A percentile compares a stretch with the other conserved stretches of the same genome.
These are phyloP conservation scores for Pseudozyma tsukubaensis DNA, from an alignment of 1,284 basidiomycete genomes.

Conservation along the genomic window DNA sequence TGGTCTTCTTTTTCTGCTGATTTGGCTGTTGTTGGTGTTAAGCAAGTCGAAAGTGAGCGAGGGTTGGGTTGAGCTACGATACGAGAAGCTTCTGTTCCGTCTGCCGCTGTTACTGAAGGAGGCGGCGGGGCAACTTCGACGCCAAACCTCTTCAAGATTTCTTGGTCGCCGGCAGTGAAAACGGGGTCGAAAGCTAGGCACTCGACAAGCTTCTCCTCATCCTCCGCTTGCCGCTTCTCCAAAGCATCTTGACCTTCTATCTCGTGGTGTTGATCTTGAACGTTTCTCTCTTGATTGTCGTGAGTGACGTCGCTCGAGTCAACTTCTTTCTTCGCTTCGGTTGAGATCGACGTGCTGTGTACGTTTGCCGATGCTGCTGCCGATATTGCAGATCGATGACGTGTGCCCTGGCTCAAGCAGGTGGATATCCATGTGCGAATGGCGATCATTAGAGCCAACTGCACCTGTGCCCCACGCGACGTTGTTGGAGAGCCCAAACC, in stretches of 20 bases:
- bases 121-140: not conserved
- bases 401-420: not conserved
- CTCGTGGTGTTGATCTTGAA: not conserved
- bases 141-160: not conserved
- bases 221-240: not conserved
- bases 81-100: not conserved
- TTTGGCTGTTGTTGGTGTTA: not conserved
- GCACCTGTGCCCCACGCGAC: slow-evolving; percentile 30
- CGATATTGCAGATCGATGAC: no score
- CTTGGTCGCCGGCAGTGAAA: slow-evolving; percentile 12
- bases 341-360: not conserved
- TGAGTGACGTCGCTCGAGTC: not conserved
- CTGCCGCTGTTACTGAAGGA: not conserved
- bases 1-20: not conserved
- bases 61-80: not conserved
- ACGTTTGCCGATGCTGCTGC: no score
- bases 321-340: not conserved
- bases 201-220: not conserved
- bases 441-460: slow-evolving; percentile 33
- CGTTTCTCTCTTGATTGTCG: not conserved
- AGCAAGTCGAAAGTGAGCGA: not conserved
- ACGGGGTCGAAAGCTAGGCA: slow-evolving; percentile 40
- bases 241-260: no score
- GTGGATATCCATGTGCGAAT: slow-evolving; percentile 6
- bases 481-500: slow-evolving; percentile 26